phyloP scores from a whole-genome alignment of 345 rosid species.

The Toxicodendron radicans region DNA sequence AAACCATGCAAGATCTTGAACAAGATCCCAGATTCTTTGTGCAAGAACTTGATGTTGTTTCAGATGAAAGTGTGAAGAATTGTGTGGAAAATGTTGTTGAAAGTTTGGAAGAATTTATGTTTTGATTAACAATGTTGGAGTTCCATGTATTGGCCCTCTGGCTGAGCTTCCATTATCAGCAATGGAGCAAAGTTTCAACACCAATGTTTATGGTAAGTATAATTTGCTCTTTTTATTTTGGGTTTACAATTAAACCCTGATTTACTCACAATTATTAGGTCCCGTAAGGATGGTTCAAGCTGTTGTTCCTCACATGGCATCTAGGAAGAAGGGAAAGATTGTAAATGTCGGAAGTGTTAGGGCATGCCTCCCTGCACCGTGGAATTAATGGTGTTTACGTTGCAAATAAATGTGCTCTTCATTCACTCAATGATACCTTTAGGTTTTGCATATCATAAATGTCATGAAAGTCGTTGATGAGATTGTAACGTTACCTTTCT shows the following conservation, averaged over 20 bases:
- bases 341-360: constrained; percentile 74
- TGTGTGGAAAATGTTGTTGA: constrained; percentile 53
- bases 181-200: too few species aligned
- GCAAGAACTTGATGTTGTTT: constrained; percentile 70
- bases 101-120: constrained; percentile 66
- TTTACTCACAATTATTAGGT: too few species aligned
- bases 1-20: constrained; percentile 66
- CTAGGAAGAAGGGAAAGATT: constrained; percentile 66
- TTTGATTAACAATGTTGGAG: constrained; percentile 83
- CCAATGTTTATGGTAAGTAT: too few species aligned
- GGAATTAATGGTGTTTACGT: constrained; percentile 82
- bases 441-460: constrained; percentile 40
- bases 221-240: too few species aligned
- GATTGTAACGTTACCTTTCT: too few species aligned
- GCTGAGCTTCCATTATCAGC: constrained; percentile 69
- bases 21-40: constrained; percentile 60
- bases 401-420: constrained; percentile 88
- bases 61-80: constrained; percentile 55
- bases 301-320: constrained; percentile 83
- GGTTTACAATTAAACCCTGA: too few species aligned
- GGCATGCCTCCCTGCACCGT: constrained; percentile 60
- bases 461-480: too few species aligned
- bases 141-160: constrained; percentile 80
- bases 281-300: constrained; percentile 82
- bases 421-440: constrained; percentile 73